A percentile compares a stretch with the other conserved stretches of the same genome.
phyloP scores from a whole-genome alignment of 176 grass and related monocot genomes.

The Ensete glaucum region DNA sequence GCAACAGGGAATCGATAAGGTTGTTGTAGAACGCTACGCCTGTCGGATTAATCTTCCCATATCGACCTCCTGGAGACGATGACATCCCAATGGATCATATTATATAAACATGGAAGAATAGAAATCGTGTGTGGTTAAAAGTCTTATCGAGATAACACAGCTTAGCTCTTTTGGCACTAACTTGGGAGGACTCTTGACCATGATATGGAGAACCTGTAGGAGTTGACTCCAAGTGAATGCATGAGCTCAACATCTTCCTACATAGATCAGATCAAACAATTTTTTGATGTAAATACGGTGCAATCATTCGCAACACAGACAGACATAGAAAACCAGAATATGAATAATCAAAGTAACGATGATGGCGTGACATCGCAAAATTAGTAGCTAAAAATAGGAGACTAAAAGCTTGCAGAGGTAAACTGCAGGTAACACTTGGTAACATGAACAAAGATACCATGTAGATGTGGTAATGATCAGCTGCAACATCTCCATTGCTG shows the following conservation, averaged over 20 bases:
- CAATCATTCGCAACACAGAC: too few relatives aligned
- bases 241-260: conserved; percentile 52
- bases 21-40: conserved; percentile 55
- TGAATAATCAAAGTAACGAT: too few relatives aligned
- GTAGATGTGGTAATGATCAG: conserved; percentile 40
- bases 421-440: too few relatives aligned
- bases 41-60: conserved; percentile 29
- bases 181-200: conserved; percentile 67
- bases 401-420: too few relatives aligned
- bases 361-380: too few relatives aligned
- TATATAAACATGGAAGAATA: too few relatives aligned
- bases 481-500: conserved; percentile 30
- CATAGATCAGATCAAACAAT: not conserved
- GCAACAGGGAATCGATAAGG: conserved; percentile 30
- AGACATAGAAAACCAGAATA: too few relatives aligned
- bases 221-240: conserved; percentile 41
- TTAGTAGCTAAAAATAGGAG: too few relatives aligned
- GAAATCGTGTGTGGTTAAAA: too few relatives aligned
- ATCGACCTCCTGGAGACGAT: conserved; percentile 21
- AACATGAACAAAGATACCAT: conserved; percentile 4
- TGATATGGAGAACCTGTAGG: conserved; percentile 62
- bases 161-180: conserved; percentile 11
- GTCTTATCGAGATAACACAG: too few relatives aligned
- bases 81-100: too few relatives aligned
- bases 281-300: too few relatives aligned